Conservation (phyloP, 2,329 filamentous ascomycete genomes). For the Capronia epimyces region DNA sequence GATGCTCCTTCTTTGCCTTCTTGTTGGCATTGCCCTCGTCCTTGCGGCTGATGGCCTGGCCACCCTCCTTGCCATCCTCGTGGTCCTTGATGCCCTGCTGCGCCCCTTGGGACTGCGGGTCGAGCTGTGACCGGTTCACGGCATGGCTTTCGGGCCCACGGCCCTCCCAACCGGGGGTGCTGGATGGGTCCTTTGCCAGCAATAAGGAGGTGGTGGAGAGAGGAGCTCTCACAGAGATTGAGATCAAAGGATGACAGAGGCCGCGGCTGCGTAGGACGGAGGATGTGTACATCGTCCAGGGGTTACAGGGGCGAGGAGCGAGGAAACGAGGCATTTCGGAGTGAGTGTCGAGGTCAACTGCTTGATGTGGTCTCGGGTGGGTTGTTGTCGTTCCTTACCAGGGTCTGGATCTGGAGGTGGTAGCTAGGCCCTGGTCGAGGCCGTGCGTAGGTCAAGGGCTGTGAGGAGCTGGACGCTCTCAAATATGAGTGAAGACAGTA, state of each 20-base stretch:
- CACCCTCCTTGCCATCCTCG: constrained; percentile 34
- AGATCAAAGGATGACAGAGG: not conserved
- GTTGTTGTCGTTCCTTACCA: too few relatives aligned
- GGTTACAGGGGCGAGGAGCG: not conserved
- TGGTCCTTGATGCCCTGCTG: constrained; percentile 34
- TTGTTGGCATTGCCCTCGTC: constrained; percentile 35
- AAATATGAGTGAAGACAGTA: too few relatives aligned
- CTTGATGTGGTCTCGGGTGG: too few relatives aligned
- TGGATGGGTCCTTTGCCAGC: constrained; percentile 10
- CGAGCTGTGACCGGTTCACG: constrained; percentile 34
- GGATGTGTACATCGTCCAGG: not conserved
- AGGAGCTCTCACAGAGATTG: not conserved
- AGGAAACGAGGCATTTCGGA: not conserved
- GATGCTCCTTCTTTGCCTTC: constrained; percentile 45
- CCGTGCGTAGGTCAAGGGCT: too few relatives aligned
- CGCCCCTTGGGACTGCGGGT: constrained; percentile 33
- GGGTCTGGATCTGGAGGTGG: too few relatives aligned
- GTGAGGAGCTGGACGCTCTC: too few relatives aligned
- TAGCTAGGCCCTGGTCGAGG: too few relatives aligned
- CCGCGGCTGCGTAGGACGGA: not conserved
- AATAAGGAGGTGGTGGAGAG: not conserved
- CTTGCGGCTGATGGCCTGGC: constrained; percentile 39
- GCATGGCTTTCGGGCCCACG: constrained; percentile 33
- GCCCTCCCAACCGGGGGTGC: constrained; percentile 34
- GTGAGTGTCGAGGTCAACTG: too few relatives aligned